Conservation (phyloP, 1,284 basidiomycete genomes). For the Pseudozyma sp. region DNA sequence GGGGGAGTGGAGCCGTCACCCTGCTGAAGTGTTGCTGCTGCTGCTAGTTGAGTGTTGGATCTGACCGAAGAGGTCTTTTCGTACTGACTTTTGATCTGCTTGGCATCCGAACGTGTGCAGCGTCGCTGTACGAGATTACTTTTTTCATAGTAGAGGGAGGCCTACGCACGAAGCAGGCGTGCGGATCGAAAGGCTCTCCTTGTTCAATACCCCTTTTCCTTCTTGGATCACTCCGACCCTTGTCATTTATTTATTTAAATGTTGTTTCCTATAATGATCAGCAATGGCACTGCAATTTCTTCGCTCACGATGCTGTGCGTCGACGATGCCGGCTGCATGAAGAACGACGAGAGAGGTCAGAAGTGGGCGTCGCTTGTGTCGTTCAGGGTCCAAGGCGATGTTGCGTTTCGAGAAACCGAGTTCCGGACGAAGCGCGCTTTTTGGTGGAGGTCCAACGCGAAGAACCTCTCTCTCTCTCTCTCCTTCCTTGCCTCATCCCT, state of each 20-base stretch:
- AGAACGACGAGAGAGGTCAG: no score
- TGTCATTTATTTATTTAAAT: no score
- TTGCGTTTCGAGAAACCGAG: background rate
- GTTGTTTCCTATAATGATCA: no score
- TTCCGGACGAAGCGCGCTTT: background rate
- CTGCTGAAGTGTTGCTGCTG: conserved; percentile 8
- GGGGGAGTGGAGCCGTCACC: no score
- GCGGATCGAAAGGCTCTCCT: conserved; percentile 1
- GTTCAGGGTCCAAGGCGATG: no score
- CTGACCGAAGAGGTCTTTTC: background rate
- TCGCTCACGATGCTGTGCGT: no score
- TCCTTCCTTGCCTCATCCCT: background rate
- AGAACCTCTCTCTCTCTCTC: background rate
- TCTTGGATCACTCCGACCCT: no score
- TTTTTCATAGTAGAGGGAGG: background rate
- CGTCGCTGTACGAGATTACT: conserved; percentile 4
- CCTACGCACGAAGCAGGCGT: conserved; percentile 40
- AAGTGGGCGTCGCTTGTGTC: no score
- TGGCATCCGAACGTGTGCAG: background rate
- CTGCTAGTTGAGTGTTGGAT: conserved; percentile 5
- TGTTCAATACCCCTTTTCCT: background rate
- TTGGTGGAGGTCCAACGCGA: background rate
- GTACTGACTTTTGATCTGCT: background rate
- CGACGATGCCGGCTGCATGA: no score
- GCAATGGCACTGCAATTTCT: no score